Base-by-base conservation (phyloP, 208 protist species). In the Leishmania major region DNA sequence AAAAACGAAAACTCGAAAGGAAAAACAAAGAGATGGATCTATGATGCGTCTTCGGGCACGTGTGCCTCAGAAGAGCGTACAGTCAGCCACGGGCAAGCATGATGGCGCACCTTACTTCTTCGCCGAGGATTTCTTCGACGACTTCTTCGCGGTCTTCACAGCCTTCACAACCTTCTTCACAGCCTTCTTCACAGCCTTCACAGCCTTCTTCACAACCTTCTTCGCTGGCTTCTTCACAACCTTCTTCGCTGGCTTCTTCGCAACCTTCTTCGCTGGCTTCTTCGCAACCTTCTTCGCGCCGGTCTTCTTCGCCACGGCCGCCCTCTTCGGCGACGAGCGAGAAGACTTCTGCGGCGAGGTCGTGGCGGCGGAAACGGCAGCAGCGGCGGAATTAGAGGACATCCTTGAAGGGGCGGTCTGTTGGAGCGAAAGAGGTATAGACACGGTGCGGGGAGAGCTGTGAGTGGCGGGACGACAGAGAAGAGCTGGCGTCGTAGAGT, bases 61-160 rank as follows among this genome's bases (percentile, higher is more conserved):
- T 51, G 45, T 62, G 75, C 75, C 57, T 40, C 75, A 51, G 57
- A 67, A 66, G 53, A 35, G 57, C 53, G 51, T 77, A 62, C 72
- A 77, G 72, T 77, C 72, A 77, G 72, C 35, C n/a, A 77, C 31
- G 8, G 5, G 31, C 72, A 15, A 78, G 25, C 55, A 73, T 70
- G 28, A 66, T 19, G 72, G n/a, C 51, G 47, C n/a, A 17, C 13
- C n/a, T 77, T 15, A 57, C 49, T 77, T 62, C 72, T 77, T 88
- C 84, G 76, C 79, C 62, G 77, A 62, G 77, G 80, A 51, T 81
- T 85, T 88, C 84, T 88, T 88, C 37, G 78, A 78, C 0, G 80
- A 5, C 77, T 82, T 82, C 83, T 86, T 86, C 43, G 43, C 69
- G 0, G 66, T 73, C 69, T 73, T 73, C 69, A 45, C 69, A 4